Evolutionary conservation across 768 basidiomycete genomes (phyloP).

Genomic region (Naganishia kalamii): DNA sequence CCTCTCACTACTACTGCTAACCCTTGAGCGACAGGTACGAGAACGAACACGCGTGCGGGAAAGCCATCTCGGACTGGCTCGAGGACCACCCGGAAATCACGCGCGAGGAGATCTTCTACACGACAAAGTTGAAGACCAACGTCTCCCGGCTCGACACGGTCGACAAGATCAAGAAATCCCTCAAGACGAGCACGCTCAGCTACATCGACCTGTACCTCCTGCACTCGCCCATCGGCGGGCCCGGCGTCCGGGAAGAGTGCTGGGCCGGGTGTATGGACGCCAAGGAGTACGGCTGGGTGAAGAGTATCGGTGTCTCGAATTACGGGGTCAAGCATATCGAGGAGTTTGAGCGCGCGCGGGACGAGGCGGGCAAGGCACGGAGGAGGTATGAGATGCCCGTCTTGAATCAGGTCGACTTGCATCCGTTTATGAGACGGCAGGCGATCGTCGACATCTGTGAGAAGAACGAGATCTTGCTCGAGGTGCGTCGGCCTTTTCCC

Average conservation of each 20-base stretch:
- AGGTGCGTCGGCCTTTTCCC: conserved; percentile 49
- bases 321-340: conserved; percentile 57
- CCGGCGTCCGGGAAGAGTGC: conserved; percentile 55
- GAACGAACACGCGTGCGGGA: conserved; percentile 62
- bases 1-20: conserved; percentile 49
- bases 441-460: conserved; percentile 60
- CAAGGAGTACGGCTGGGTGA: conserved; percentile 57
- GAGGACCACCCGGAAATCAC: conserved; percentile 47
- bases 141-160: conserved; percentile 52
- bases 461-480: conserved; percentile 57
- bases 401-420: conserved; percentile 58
- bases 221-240: conserved; percentile 63
- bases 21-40: conserved; percentile 55
- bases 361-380: neutral
- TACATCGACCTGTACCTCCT: conserved; percentile 66
- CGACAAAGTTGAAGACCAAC: conserved; percentile 64
- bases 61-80: conserved; percentile 43
- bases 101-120: conserved; percentile 61
- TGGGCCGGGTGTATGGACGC: conserved; percentile 65
- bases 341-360: conserved; percentile 48
- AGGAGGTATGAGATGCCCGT: conserved; percentile 50
- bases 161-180: conserved; percentile 54
- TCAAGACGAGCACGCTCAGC: conserved; percentile 55
- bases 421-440: conserved; percentile 65
- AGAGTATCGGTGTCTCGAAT: conserved; percentile 57